Evolutionary conservation across 1,139 yeast genomes (phyloP).

Genomic region (Pichia inconspicua): DNA sequence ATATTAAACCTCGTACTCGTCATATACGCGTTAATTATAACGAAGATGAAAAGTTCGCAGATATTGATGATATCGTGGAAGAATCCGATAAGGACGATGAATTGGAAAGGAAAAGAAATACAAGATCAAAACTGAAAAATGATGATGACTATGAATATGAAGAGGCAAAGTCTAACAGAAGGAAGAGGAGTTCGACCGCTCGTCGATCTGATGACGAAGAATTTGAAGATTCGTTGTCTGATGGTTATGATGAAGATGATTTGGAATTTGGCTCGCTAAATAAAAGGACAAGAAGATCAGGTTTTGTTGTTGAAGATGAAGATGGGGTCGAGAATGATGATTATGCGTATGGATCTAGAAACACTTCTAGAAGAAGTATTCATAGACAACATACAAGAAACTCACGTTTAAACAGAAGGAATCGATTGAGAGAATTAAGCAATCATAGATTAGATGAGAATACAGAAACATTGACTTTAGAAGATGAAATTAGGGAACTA

Average conservation of each 20-base stretch:
- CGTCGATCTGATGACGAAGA: conserved; percentile 16
- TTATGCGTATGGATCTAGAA: conserved; percentile 14
- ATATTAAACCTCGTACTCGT: conserved; percentile 7
- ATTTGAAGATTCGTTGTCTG: conserved; percentile 20
- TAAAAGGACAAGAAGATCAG: conserved; percentile 16
- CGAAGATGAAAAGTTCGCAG: conserved; percentile 21
- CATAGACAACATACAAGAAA: conserved; percentile 2
- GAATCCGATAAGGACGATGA: not conserved
- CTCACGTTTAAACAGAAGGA: not conserved
- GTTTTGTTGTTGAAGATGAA: conserved; percentile 24
- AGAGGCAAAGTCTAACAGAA: conserved; percentile 9
- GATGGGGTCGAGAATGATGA: conserved; percentile 16
- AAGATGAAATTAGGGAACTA: conserved; percentile 36
- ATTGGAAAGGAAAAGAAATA: not conserved
- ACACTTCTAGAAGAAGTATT: conserved; percentile 2
- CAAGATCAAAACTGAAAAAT: not conserved
- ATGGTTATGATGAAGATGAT: conserved; percentile 11
- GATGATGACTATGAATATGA: conserved; percentile 17
- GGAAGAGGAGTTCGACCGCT: conserved; percentile 13
- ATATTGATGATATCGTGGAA: conserved; percentile 3
- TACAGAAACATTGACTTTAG: conserved; percentile 23
- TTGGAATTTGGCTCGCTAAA: not conserved
- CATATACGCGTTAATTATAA: conserved; percentile 27
- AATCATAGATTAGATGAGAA: not conserved
- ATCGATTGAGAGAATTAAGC: conserved; percentile 2